Conservation (phyloP, 768 basidiomycete genomes). For the Tephrocybe rancida region DNA sequence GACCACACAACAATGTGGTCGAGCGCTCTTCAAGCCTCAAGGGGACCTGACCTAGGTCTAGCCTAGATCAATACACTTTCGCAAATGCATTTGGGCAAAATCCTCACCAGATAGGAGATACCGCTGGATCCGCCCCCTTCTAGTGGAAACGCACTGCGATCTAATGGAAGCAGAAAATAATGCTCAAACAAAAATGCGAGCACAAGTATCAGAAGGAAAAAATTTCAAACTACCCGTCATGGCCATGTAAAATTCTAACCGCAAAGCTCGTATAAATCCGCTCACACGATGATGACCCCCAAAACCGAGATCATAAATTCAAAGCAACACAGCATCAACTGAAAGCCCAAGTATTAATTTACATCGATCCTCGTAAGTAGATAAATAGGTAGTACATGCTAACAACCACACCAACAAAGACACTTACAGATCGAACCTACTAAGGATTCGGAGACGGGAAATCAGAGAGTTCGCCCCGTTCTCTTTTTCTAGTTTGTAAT, state of each 20-base stretch:
- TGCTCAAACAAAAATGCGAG: too few relatives aligned
- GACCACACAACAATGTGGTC: slow-evolving; percentile 4
- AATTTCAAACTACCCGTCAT: too few relatives aligned
- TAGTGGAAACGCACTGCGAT: too few relatives aligned
- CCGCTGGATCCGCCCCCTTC: too few relatives aligned
- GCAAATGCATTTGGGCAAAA: not conserved
- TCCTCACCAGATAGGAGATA: not conserved
- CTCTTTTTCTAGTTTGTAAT: not conserved
- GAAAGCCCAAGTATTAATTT: not conserved
- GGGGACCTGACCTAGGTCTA: not conserved
- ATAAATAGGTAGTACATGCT: not conserved
- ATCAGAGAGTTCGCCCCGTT: not conserved
- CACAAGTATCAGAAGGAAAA: too few relatives aligned
- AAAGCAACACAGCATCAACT: not conserved
- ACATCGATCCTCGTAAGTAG: not conserved
- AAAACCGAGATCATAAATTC: too few relatives aligned
- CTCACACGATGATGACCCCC: not conserved
- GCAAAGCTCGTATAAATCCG: not conserved
- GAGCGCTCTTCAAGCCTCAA: not conserved
- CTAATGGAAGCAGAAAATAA: too few relatives aligned
- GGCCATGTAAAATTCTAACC: too few relatives aligned
- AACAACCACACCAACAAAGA: not conserved
- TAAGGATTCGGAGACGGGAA: not conserved
- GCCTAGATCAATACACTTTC: not conserved
- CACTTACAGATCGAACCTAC: not conserved